These are phyloP conservation scores for Tylopilus vinaceipallidus DNA, from an alignment of 768 basidiomycete species.

Conservation along the genomic window DNA sequence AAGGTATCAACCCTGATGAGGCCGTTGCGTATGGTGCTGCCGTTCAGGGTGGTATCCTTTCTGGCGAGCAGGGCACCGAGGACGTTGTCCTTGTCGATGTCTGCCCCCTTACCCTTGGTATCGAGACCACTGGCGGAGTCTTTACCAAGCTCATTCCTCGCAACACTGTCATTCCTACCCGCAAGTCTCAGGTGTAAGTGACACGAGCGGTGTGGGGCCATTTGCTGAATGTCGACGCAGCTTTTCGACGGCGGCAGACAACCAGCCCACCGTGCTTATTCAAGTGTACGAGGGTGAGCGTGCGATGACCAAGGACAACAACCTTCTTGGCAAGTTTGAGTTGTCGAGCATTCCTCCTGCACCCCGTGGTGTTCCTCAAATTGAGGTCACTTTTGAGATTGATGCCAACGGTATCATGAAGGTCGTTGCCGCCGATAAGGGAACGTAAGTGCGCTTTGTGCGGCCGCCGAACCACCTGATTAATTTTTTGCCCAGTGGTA, in stretches of 20 bases:
- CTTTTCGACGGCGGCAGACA: conserved; percentile 84
- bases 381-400: conserved; percentile 95
- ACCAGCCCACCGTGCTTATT: conserved; percentile 93
- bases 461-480: neutral
- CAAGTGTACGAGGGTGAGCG: conserved; percentile 99
- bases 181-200: conserved; percentile 87
- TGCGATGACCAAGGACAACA: conserved; percentile 97
- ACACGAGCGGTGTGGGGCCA: neutral
- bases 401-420: conserved; percentile 96
- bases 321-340: conserved; percentile 96
- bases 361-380: conserved; percentile 95
- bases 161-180: conserved; percentile 97
- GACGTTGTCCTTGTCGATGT: conserved; percentile 96
- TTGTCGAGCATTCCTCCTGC: conserved; percentile 90
- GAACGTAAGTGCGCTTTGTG: conserved; percentile 55
- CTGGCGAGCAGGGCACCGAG: conserved; percentile 86
- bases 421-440: conserved; percentile 90
- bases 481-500: conserved; percentile 48
- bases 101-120: conserved; percentile 95
- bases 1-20: conserved; percentile 99
- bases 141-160: conserved; percentile 97
- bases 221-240: conserved; percentile 20
- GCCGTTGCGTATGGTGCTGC: conserved; percentile 99
- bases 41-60: conserved; percentile 97
- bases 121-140: conserved; percentile 97